phyloP scores from a whole-genome alignment of 2,329 filamentous ascomycete genomes.

The Curvularia spicifera region DNA sequence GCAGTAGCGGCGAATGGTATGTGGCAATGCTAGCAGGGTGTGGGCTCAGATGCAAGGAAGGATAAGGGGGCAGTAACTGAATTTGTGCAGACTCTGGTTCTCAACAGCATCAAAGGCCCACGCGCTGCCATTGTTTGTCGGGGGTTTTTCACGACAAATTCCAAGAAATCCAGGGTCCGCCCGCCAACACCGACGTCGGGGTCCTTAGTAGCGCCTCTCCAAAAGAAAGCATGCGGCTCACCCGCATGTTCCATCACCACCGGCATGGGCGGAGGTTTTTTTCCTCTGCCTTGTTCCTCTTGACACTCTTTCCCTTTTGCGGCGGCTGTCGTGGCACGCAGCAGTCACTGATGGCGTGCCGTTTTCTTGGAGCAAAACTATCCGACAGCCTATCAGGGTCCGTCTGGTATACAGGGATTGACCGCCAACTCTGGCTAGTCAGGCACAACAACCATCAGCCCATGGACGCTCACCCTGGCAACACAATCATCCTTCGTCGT shows the following conservation, averaged over 20 bases:
- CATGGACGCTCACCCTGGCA: conserved; percentile 3
- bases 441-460: conserved; percentile 15
- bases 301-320: background rate
- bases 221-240: conserved; percentile 7
- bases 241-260: background rate
- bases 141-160: conserved; percentile 12
- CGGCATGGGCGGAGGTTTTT: background rate
- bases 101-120: conserved; percentile 38
- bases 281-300: background rate
- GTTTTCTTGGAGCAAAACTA: conserved; percentile 1
- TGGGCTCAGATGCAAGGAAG: conserved; percentile 18
- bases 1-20: conserved; percentile 42
- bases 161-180: conserved; percentile 11
- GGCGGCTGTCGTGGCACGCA: background rate
- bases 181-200: conserved; percentile 1
- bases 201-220: background rate
- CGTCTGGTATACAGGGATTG: conserved; percentile 15
- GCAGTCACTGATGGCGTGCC: conserved; percentile 1
- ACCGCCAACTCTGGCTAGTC: conserved; percentile 6
- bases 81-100: conserved; percentile 32
- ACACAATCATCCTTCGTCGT: background rate
- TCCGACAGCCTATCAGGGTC: conserved; percentile 8
- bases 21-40: conserved; percentile 40
- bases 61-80: conserved; percentile 32
- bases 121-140: conserved; percentile 19